Conservation (phyloP, 2,329 filamentous ascomycete genomes). For the Acephala macrosclerotiorum region DNA sequence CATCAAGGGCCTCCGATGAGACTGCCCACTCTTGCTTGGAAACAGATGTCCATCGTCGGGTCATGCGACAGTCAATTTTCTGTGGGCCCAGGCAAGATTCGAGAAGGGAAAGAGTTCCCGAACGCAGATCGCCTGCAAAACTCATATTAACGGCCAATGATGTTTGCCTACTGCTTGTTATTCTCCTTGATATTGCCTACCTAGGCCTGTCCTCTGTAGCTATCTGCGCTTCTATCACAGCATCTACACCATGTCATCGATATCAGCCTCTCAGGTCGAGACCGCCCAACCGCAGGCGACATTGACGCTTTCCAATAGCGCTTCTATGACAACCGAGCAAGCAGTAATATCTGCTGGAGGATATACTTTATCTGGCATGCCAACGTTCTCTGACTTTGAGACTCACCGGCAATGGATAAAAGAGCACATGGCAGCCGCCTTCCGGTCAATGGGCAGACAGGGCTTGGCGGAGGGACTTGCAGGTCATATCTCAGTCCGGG, state of each 20-base stretch:
- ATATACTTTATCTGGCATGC: slow-evolving; percentile 4
- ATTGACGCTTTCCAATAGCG: background rate
- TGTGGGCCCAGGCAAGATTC: background rate
- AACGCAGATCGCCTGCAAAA: background rate
- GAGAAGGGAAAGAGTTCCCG: slow-evolving; percentile 17
- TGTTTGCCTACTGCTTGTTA: background rate
- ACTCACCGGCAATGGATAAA: slow-evolving; percentile 15
- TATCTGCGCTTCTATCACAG: background rate
- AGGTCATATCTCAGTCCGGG: slow-evolving; percentile 11
- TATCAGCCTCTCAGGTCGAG: slow-evolving; percentile 8
- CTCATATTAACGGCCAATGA: slow-evolving; percentile 1
- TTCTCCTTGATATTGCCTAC: background rate
- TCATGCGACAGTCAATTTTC: background rate
- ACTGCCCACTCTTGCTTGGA: slow-evolving; percentile 1
- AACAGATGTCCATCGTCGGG: background rate
- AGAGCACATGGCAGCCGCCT: slow-evolving; percentile 16
- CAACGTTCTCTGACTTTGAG: slow-evolving; percentile 9
- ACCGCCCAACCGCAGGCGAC: background rate
- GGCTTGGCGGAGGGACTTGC: slow-evolving; percentile 15
- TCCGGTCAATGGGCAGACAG: slow-evolving; percentile 10
- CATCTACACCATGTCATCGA: slow-evolving; percentile 7
- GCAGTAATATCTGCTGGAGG: slow-evolving; percentile 4
- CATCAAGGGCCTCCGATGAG: background rate
- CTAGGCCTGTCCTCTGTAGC: background rate
- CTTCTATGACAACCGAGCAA: background rate